These are phyloP conservation scores for Closterium sp. DNA, from an alignment of 139 green algal species.

Conservation along the genomic window DNA sequence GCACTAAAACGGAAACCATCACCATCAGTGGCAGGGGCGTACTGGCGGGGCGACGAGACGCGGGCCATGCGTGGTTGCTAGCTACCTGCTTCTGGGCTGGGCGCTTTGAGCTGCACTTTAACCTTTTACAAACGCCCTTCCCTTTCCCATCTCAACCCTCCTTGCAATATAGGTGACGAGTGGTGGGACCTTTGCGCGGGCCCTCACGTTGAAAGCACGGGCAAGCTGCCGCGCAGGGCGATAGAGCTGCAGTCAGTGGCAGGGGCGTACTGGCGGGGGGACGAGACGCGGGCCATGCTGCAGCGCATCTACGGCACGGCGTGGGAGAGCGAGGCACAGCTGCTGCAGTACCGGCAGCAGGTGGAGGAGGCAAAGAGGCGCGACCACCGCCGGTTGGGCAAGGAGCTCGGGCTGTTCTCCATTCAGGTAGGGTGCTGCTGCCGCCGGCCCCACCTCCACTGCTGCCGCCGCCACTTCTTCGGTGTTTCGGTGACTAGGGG, in stretches of 20 bases:
- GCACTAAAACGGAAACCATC: slow-evolving; percentile 81
- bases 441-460: too few relatives aligned
- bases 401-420: slow-evolving; percentile 91
- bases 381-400: slow-evolving; percentile 92
- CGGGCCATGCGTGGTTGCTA: slow-evolving; percentile 7
- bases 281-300: slow-evolving; percentile 83
- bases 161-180: slow-evolving; percentile 37
- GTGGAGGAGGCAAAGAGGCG: slow-evolving; percentile 68
- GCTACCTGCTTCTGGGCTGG: too few relatives aligned
- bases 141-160: too few relatives aligned
- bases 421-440: slow-evolving; percentile 68
- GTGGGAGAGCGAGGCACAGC: slow-evolving; percentile 55
- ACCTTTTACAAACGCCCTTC: neutral
- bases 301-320: slow-evolving; percentile 93
- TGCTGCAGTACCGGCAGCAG: slow-evolving; percentile 66
- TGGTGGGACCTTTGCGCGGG: slow-evolving; percentile 95
- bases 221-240: slow-evolving; percentile 73
- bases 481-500: too few relatives aligned
- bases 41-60: slow-evolving; percentile 84
- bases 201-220: slow-evolving; percentile 85
- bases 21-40: slow-evolving; percentile 87
- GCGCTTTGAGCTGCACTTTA: neutral
- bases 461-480: too few relatives aligned
- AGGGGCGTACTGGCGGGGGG: slow-evolving; percentile 79
- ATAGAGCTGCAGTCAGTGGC: slow-evolving; percentile 90